Conservation (phyloP, 2,329 filamentous ascomycete species). For the Hymenotorrendiella dingleyae region DNA sequence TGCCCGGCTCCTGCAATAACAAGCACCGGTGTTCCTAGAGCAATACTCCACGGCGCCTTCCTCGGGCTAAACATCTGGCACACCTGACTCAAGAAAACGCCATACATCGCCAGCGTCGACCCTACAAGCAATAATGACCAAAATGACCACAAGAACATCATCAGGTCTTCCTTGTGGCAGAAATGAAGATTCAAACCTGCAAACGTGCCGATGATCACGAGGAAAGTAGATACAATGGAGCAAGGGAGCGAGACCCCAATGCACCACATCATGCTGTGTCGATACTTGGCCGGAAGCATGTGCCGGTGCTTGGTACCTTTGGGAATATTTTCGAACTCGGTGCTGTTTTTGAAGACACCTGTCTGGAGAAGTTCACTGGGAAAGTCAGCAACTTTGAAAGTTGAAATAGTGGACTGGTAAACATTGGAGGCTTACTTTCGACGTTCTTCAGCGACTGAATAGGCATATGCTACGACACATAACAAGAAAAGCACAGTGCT, state of each 20-base stretch:
- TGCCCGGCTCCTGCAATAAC: background rate
- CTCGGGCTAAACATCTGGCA: background rate
- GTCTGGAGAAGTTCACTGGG: too few relatives aligned
- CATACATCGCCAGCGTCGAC: constrained; percentile 49
- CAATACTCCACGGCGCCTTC: background rate
- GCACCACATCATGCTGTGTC: too few relatives aligned
- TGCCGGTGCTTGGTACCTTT: too few relatives aligned
- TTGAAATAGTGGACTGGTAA: too few relatives aligned
- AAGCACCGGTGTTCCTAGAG: constrained; percentile 1
- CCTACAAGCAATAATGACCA: constrained; percentile 49
- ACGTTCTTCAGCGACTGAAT: too few relatives aligned
- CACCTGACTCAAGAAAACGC: constrained; percentile 41
- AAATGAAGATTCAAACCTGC: constrained; percentile 31
- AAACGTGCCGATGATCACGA: constrained; percentile 46
- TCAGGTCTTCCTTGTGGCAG: constrained; percentile 52
- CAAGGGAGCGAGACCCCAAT: background rate
- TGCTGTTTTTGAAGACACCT: too few relatives aligned
- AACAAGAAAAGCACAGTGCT: too few relatives aligned
- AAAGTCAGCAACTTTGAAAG: too few relatives aligned
- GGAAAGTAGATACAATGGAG: background rate
- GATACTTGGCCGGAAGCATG: too few relatives aligned
- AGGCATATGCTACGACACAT: too few relatives aligned
- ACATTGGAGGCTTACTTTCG: too few relatives aligned
- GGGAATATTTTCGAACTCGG: too few relatives aligned
- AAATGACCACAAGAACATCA: constrained; percentile 30